Percentiles rank a stretch among this genome's conserved stretches.
Conservation (phyloP, 768 basidiomycete species). For the Lentinula edodes region DNA sequence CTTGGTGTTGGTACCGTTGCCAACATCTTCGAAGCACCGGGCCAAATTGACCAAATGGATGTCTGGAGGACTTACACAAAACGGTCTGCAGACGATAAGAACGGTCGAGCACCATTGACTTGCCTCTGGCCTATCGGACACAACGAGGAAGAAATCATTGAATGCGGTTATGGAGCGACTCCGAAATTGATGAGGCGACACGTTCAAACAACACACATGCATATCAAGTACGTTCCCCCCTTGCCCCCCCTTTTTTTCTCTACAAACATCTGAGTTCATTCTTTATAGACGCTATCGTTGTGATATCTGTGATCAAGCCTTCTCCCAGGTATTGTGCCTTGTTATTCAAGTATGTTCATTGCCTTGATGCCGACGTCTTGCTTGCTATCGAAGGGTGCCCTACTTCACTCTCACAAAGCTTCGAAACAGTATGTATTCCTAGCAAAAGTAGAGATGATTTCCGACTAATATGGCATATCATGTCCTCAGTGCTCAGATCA, state of each 20-base stretch:
- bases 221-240: background rate
- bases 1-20: background rate
- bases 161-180: conserved; percentile 2
- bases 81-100: background rate
- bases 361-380: background rate
- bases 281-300: background rate
- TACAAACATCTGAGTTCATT: background rate
- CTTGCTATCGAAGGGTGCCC: background rate
- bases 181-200: conserved; percentile 5
- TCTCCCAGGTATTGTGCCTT: background rate
- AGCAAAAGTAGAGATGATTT: too few species aligned
- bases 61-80: conserved; percentile 2
- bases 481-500: background rate
- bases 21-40: background rate
- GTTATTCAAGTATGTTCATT: background rate
- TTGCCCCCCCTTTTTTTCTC: background rate
- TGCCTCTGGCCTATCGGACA: background rate
- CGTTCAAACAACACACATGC: conserved; percentile 5
- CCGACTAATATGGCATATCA: background rate
- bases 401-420: conserved; percentile 4
- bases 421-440: background rate
- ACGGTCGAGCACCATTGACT: background rate
- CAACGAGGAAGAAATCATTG: background rate
- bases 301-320: conserved; percentile 4
- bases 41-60: conserved; percentile 1